Evolutionary conservation across 306 rosid genomes (phyloP).

Genomic region (Citrullus mucosospermus): DNA sequence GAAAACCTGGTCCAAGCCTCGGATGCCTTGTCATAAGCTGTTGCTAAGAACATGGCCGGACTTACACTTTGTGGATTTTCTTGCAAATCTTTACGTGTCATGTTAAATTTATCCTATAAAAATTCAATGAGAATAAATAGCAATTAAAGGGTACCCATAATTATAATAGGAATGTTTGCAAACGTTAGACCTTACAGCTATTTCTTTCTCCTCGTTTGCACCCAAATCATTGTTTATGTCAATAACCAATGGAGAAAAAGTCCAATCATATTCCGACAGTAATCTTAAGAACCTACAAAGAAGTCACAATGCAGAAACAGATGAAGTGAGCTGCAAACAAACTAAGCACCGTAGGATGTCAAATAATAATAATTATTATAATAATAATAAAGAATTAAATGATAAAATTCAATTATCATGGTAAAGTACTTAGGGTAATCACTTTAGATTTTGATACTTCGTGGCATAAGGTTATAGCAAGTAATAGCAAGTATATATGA

Average conservation of each 20-base stretch:
- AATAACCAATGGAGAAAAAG: conserved; percentile 61
- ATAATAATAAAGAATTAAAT: neutral
- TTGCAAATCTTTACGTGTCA: conserved; percentile 47
- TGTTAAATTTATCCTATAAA: conserved; percentile 56
- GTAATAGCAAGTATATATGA: neutral
- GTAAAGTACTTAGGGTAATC: neutral
- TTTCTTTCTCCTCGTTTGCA: conserved; percentile 48
- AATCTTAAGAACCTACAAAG: conserved; percentile 57
- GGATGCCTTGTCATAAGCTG: conserved; percentile 69
- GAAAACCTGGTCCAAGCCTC: conserved; percentile 84
- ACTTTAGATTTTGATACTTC: neutral
- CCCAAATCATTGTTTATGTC: conserved; percentile 66
- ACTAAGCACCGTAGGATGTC: neutral
- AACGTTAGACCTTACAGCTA: conserved; percentile 44
- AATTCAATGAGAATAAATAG: neutral
- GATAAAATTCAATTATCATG: neutral
- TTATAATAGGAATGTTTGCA: neutral
- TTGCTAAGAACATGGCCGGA: conserved; percentile 68
- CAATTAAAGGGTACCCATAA: neutral
- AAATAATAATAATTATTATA: neutral
- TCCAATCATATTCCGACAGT: conserved; percentile 75
- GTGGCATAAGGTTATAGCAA: neutral
- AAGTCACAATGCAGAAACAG: conserved; percentile 2
- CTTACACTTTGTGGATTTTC: conserved; percentile 31
- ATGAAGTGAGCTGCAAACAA: neutral